These are phyloP conservation scores for Sporothrix variecibatus DNA, from an alignment of 2,329 filamentous ascomycete genomes.

Conservation along the genomic window DNA sequence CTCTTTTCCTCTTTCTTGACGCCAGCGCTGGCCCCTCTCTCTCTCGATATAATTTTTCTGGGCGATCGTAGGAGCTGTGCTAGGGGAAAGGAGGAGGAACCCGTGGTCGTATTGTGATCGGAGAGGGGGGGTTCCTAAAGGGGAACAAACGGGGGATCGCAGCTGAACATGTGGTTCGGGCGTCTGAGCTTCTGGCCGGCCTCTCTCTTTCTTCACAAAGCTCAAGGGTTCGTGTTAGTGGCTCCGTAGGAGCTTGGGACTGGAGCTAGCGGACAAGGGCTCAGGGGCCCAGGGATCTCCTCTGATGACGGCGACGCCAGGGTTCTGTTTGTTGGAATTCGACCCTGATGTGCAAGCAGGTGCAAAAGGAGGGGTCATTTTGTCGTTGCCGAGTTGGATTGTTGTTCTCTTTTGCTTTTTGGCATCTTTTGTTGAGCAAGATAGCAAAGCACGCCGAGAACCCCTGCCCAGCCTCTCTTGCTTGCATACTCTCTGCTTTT, in stretches of 20 bases:
- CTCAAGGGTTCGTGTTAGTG: slow-evolving; percentile 9
- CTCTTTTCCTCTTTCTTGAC: background rate
- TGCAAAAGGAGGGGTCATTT: background rate
- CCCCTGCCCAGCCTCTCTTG: background rate
- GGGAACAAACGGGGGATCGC: background rate
- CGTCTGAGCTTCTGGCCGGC: background rate
- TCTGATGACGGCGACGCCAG: background rate
- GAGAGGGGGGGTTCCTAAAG: background rate
- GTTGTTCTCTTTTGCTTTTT: background rate
- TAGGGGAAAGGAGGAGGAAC: background rate
- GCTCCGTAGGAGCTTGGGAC: slow-evolving; percentile 2
- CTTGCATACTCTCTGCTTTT: background rate
- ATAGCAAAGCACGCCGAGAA: background rate
- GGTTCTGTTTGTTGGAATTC: background rate
- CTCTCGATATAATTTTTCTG: background rate
- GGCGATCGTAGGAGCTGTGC: background rate
- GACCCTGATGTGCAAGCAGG: slow-evolving; percentile 1
- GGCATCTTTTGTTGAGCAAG: background rate
- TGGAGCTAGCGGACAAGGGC: background rate
- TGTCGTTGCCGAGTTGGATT: background rate
- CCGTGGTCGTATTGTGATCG: slow-evolving; percentile 15
- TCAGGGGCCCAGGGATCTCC: background rate
- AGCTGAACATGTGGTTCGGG: slow-evolving; percentile 9
- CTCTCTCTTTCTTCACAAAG: background rate
- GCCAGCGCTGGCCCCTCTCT: background rate